These are phyloP conservation scores for Periconia sp. DNA, from an alignment of 2,329 filamentous ascomycete species.

Conservation along the genomic window DNA sequence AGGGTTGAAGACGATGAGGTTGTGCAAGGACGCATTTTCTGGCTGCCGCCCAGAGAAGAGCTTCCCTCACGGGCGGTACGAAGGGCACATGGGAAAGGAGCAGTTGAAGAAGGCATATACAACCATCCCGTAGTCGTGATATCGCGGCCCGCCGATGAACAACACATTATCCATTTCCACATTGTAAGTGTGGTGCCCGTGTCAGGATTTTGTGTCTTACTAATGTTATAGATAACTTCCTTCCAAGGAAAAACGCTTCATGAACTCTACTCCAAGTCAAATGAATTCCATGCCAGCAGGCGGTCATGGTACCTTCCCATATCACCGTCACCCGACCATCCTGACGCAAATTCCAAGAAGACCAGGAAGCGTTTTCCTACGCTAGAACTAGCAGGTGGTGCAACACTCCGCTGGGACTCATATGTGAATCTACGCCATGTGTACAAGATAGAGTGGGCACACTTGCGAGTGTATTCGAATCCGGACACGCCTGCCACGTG, in stretches of 20 bases:
- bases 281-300: constrained; percentile 39
- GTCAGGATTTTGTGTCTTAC: constrained; percentile 12
- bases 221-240: constrained; percentile 35
- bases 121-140: constrained; percentile 41
- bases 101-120: constrained; percentile 40
- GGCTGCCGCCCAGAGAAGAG: constrained; percentile 37
- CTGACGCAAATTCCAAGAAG: constrained; percentile 39
- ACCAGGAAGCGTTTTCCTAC: constrained; percentile 38
- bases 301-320: constrained; percentile 44
- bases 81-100: constrained; percentile 37
- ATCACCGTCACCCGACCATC: constrained; percentile 36
- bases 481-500: constrained; percentile 22
- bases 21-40: constrained; percentile 36
- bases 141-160: constrained; percentile 35
- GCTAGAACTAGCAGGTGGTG: constrained; percentile 27
- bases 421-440: constrained; percentile 44
- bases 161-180: constrained; percentile 39
- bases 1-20: constrained; percentile 22
- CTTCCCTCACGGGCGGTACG: constrained; percentile 32
- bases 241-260: constrained; percentile 40
- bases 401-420: constrained; percentile 35
- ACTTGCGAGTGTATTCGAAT: constrained; percentile 34
- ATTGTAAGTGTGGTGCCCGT: constrained; percentile 29
- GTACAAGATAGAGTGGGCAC: constrained; percentile 39
- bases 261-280: constrained; percentile 38